Evolutionary conservation across 495 filamentous ascomycete species (phyloP).

Genomic region (Cercophora newfieldiana): DNA sequence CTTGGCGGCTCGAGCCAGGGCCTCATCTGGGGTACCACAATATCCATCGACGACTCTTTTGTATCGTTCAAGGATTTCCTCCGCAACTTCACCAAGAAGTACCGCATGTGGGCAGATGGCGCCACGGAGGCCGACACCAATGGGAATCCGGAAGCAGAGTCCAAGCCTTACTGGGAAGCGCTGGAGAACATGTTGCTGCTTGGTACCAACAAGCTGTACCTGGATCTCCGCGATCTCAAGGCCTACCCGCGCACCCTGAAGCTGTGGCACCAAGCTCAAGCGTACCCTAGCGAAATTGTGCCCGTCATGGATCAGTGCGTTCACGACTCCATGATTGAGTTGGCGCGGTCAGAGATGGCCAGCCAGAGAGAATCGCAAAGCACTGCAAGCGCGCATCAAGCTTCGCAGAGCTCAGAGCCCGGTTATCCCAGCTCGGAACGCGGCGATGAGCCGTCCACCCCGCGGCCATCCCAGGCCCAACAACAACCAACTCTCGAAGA

Average conservation of each 20-base stretch:
- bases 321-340: conserved; percentile 89
- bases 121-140: conserved; percentile 73
- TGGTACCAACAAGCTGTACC: conserved; percentile 77
- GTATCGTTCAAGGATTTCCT: conserved; percentile 87
- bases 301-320: conserved; percentile 93
- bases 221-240: conserved; percentile 88
- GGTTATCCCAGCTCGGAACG: conserved; percentile 74
- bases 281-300: conserved; percentile 93
- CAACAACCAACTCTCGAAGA: conserved; percentile 47
- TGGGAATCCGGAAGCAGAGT: conserved; percentile 59
- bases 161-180: conserved; percentile 80
- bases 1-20: conserved; percentile 77
- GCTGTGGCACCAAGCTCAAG: conserved; percentile 90
- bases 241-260: conserved; percentile 89
- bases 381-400: conserved; percentile 44
- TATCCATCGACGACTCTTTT: conserved; percentile 88
- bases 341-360: conserved; percentile 79
- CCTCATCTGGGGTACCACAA: conserved; percentile 96
- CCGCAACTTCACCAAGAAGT: conserved; percentile 84
- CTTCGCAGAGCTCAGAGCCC: conserved; percentile 65
- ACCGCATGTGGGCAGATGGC: conserved; percentile 86
- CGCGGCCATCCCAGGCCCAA: conserved; percentile 28
- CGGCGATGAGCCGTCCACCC: conserved; percentile 48
- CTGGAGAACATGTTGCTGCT: conserved; percentile 87
- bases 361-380: conserved; percentile 59